A percentile compares a stretch with the other conserved stretches of the same genome.
Evolutionary conservation across 2,329 filamentous ascomycete genomes (phyloP).

Genomic region (Pyricularia sp.): DNA sequence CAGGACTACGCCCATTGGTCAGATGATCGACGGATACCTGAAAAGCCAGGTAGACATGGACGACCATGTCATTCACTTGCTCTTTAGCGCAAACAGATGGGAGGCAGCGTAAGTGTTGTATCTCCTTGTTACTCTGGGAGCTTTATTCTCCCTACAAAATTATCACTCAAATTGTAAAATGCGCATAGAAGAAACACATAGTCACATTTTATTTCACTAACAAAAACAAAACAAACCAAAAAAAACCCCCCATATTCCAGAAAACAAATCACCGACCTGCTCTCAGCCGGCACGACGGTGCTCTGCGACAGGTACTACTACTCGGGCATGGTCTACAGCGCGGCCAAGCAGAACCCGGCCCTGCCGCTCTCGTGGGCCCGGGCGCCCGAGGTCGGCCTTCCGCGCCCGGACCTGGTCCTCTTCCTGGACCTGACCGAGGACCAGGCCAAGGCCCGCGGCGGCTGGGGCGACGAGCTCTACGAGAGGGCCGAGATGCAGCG

Average conservation of each 20-base stretch:
- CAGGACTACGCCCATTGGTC: slow-evolving; percentile 68
- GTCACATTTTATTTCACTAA: neutral
- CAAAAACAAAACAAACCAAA: neutral
- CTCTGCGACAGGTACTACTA: slow-evolving; percentile 92
- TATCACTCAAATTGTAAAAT: no score
- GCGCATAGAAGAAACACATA: no score
- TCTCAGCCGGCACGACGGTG: slow-evolving; percentile 58
- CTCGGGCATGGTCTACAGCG: slow-evolving; percentile 84
- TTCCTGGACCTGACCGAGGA: slow-evolving; percentile 74
- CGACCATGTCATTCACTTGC: slow-evolving; percentile 78
- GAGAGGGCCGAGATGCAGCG: slow-evolving; percentile 75
- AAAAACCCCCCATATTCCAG: slow-evolving; percentile 16
- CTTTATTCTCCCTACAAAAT: neutral
- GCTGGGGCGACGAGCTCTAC: slow-evolving; percentile 80
- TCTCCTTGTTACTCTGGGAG: neutral
- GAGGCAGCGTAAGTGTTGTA: slow-evolving; percentile 42
- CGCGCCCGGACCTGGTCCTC: slow-evolving; percentile 73
- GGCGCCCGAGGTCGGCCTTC: slow-evolving; percentile 72
- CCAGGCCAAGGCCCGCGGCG: slow-evolving; percentile 62
- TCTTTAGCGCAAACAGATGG: slow-evolving; percentile 89
- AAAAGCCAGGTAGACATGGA: slow-evolving; percentile 59
- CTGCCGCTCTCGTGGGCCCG: slow-evolving; percentile 70
- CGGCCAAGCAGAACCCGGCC: slow-evolving; percentile 64
- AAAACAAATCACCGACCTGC: slow-evolving; percentile 34
- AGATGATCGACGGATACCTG: slow-evolving; percentile 77